Conservation (phyloP, 768 basidiomycete genomes). For the Tylopilus intermedius region DNA sequence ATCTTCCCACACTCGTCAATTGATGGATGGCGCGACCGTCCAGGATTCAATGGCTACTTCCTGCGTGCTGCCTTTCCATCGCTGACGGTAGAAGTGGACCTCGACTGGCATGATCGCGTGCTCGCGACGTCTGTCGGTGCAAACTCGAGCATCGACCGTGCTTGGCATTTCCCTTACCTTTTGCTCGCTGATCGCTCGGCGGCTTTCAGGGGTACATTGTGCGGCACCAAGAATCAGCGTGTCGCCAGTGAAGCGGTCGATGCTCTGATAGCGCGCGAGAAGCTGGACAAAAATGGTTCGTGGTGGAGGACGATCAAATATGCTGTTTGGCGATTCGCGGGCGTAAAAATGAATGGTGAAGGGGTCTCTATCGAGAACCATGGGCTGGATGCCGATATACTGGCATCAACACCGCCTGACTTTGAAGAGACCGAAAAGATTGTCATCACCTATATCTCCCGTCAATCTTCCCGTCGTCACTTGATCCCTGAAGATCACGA, state of each 20-base stretch:
- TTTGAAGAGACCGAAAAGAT: conserved; percentile 44
- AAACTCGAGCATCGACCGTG: conserved; percentile 35
- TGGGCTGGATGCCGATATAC: not conserved
- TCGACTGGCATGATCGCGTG: conserved; percentile 70
- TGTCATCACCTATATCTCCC: conserved; percentile 68
- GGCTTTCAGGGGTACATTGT: conserved; percentile 59
- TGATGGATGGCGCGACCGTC: conserved; percentile 68
- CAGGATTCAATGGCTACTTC: conserved; percentile 75
- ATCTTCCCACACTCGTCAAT: conserved; percentile 65
- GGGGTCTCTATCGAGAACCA: conserved; percentile 24
- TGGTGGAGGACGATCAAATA: conserved; percentile 81
- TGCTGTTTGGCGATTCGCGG: conserved; percentile 64
- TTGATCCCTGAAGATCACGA: conserved; percentile 54
- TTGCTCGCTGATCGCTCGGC: conserved; percentile 75
- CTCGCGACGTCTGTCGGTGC: conserved; percentile 20
- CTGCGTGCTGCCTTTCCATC: conserved; percentile 71
- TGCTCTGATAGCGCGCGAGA: conserved; percentile 39
- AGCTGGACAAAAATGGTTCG: conserved; percentile 33
- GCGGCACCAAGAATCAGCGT: conserved; percentile 62
- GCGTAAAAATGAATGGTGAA: conserved; percentile 35
- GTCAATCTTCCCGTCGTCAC: conserved; percentile 53
- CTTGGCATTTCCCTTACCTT: conserved; percentile 68
- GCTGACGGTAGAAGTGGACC: conserved; percentile 57
- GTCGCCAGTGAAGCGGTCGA: conserved; percentile 68
- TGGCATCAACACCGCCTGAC: conserved; percentile 7